Percentiles rank a stretch among this genome's conserved stretches.
Conservation (phyloP, 768 basidiomycete species). For the Coprinopsis strossmayeri region DNA sequence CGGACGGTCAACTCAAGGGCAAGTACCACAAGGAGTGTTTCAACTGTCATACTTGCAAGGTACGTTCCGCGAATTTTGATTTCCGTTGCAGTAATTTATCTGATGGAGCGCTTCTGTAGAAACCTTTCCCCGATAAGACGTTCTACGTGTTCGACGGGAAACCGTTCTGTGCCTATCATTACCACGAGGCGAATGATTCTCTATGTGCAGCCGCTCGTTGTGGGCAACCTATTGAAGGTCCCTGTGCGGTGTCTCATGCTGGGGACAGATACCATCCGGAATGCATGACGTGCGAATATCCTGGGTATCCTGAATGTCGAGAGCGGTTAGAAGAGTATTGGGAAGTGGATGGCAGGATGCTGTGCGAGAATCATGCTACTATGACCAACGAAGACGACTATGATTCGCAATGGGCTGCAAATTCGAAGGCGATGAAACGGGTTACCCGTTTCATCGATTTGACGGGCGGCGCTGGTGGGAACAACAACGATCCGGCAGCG, state of each 20-base stretch:
- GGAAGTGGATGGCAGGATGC: conserved; percentile 80
- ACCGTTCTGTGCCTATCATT: conserved; percentile 88
- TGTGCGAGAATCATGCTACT: conserved; percentile 77
- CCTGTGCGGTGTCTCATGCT: conserved; percentile 81
- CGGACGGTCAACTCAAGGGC: conserved; percentile 91
- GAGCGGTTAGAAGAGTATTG: conserved; percentile 76
- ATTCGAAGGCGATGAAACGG: conserved; percentile 61
- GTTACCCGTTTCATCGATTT: conserved; percentile 80
- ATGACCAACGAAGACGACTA: conserved; percentile 19
- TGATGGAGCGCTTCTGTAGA: conserved; percentile 6
- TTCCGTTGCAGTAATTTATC: background rate
- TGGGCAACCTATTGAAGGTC: conserved; percentile 87
- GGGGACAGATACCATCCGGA: conserved; percentile 84
- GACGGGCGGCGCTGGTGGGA: conserved; percentile 18
- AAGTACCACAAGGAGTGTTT: conserved; percentile 94
- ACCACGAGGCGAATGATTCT: conserved; percentile 87
- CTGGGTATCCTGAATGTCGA: conserved; percentile 38
- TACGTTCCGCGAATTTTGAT: conserved; percentile 19
- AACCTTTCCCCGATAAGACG: conserved; percentile 80
- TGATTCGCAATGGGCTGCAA: conserved; percentile 28
- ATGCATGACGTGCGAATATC: conserved; percentile 79
- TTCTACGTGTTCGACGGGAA: conserved; percentile 92
- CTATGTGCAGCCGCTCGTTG: conserved; percentile 76
- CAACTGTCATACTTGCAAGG: conserved; percentile 78
- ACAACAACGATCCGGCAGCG: background rate